Conservation (phyloP, 2,329 filamentous ascomycete genomes). For the Chrysoporthe cubensis region DNA sequence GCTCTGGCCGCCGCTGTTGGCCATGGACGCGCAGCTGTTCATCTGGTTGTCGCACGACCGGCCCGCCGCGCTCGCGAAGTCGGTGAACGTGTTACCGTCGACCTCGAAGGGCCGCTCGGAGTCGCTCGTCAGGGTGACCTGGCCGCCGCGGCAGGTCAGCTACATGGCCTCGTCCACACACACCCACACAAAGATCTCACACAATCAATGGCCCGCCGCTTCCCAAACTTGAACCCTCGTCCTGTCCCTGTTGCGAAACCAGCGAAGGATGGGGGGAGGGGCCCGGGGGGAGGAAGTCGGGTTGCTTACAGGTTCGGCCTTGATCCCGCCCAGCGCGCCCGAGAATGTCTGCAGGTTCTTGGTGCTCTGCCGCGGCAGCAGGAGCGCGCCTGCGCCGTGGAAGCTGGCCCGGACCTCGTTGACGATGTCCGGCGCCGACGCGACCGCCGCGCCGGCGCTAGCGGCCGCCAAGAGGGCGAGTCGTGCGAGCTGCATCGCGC, state of each 20-base stretch:
- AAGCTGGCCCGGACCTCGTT: constrained; percentile 43
- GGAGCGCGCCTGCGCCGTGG: constrained; percentile 39
- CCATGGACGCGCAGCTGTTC: constrained; percentile 49
- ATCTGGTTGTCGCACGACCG: constrained; percentile 54
- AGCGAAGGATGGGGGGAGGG: no score
- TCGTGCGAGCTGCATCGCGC: constrained; percentile 1
- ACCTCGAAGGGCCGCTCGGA: constrained; percentile 47
- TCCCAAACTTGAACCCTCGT: no score
- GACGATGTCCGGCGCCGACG: constrained; percentile 34
- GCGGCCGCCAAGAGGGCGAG: constrained; percentile 12
- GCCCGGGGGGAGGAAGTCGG: no score
- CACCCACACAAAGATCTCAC: no score
- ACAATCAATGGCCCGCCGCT: no score
- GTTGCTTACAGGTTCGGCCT: constrained; percentile 40
- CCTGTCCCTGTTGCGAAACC: no score
- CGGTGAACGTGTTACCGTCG: constrained; percentile 49
- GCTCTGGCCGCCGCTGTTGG: constrained; percentile 41
- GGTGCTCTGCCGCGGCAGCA: constrained; percentile 37
- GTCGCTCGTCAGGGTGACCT: constrained; percentile 48
- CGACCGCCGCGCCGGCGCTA: constrained; percentile 8
- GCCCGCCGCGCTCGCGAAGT: constrained; percentile 47
- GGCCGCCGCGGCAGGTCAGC: background rate
- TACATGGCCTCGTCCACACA: background rate
- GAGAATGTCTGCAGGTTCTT: constrained; percentile 48
- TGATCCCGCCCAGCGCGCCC: constrained; percentile 44